Base-by-base conservation (phyloP, 495 filamentous ascomycete species). In the Trichoderma virens region DNA sequence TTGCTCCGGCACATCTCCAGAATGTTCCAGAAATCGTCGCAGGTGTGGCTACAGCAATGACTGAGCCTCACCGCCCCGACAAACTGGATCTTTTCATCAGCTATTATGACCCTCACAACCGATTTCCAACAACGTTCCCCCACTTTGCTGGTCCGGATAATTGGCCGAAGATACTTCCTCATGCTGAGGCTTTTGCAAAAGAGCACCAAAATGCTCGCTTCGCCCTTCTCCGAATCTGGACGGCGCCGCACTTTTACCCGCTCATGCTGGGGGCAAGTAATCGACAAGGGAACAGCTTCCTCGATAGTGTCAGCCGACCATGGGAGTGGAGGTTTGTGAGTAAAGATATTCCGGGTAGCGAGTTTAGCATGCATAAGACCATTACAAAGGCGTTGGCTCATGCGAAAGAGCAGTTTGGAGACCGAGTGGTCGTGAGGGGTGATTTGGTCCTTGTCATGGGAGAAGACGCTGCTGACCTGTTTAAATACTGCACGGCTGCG, bases 271-370 rank as follows among this genome's bases (percentile, higher is more conserved):
- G 74, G 20, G 56, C 61, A 8, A 61, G 72, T 8, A 76, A 72
- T 39, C 71, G 74, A 6, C 59, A 66, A 20, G 65, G 62, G 1
- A 69, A 64, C 8, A 64, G 76, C 11, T 81, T 83, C 70, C 45
- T 74, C 0, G 79, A 82, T 66, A 66, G 68, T 59, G 31, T 72
- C 3, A 75, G 70, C 0, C 73, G 81, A 14, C 43, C 69, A 0
- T 83, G 76, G 79, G 71, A 75, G 59, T 83, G 78, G 76, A 76
- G 73, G 60, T 82, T 82, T 68, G 67, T 83, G 3, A 77, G 79
- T 4, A 83, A 82, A 64, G 81, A 83, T 66, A 76, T 82, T 74
- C 74, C 75, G 1, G 66, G 64, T 25, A 72, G 69, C 47, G 80
- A 82, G 65, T 78, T 71, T 72, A 75, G 70, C 39, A 75, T 79